Evolutionary conservation across 2,329 filamentous ascomycete genomes (phyloP).

Genomic region (Claviceps citrina): DNA sequence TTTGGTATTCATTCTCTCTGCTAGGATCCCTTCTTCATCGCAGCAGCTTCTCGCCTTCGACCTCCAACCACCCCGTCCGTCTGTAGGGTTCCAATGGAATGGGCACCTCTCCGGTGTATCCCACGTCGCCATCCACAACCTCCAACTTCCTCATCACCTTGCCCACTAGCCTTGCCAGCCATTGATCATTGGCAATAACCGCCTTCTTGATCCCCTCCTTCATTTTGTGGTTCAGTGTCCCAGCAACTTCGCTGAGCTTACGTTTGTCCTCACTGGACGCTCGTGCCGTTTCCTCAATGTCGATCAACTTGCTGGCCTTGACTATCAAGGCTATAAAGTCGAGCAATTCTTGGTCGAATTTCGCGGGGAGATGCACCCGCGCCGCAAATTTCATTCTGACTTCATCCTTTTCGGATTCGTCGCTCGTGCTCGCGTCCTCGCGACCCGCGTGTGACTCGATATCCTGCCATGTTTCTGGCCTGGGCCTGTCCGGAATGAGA

Average conservation of each 20-base stretch:
- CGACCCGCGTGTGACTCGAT: too few species aligned
- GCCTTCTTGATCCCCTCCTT: slow-evolving; percentile 31
- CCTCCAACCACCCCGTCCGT: slow-evolving; percentile 3
- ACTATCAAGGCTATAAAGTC: slow-evolving; percentile 5
- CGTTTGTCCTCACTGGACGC: neutral
- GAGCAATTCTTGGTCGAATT: slow-evolving; percentile 4
- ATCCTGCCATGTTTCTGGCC: neutral
- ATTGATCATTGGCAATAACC: slow-evolving; percentile 12
- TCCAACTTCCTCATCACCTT: slow-evolving; percentile 5
- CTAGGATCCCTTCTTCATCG: slow-evolving; percentile 18
- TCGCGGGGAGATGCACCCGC: slow-evolving; percentile 1
- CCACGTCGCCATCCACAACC: slow-evolving; percentile 2
- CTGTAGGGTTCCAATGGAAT: slow-evolving; percentile 3
- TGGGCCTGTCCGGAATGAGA: slow-evolving; percentile 1
- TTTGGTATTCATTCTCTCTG: neutral
- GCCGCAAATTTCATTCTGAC: neutral
- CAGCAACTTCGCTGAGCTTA: slow-evolving; percentile 4
- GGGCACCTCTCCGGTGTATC: slow-evolving; percentile 2
- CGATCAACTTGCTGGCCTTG: slow-evolving; percentile 6
- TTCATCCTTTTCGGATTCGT: neutral
- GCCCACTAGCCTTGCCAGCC: slow-evolving; percentile 4
- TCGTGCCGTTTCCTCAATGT: slow-evolving; percentile 1
- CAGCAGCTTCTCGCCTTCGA: slow-evolving; percentile 24
- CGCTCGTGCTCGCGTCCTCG: neutral
- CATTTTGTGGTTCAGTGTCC: slow-evolving; percentile 27